A percentile compares a stretch with the other conserved stretches of the same genome.
These are phyloP conservation scores for Metschnikowia peoriensis DNA, from an alignment of 805 yeast genomes.

Conservation along the genomic window DNA sequence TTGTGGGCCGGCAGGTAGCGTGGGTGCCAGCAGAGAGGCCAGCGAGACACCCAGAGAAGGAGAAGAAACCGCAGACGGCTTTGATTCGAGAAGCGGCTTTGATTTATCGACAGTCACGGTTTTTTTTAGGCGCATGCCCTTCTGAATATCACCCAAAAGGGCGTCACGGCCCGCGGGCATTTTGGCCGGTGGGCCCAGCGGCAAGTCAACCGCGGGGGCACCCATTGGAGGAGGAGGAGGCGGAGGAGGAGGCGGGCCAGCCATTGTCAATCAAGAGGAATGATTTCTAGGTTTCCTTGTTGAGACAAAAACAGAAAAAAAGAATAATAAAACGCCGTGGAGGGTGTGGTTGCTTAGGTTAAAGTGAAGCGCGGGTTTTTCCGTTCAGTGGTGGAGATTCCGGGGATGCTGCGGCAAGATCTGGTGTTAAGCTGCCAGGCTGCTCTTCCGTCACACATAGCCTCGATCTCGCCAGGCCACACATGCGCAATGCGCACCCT, in stretches of 20 bases:
- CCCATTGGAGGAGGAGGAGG: slow-evolving; percentile 28
- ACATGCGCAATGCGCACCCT: no score
- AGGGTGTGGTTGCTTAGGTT: background rate
- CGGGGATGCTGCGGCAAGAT: no score
- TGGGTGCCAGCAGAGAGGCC: slow-evolving; percentile 22
- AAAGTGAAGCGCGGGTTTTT: background rate
- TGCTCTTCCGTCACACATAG: no score
- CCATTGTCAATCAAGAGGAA: slow-evolving; percentile 22
- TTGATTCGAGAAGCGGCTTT: slow-evolving; percentile 55
- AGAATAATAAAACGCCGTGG: no score
- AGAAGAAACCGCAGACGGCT: slow-evolving; percentile 6
- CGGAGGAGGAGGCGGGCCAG: slow-evolving; percentile 41
- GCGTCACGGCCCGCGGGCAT: slow-evolving; percentile 38
- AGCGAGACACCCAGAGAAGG: slow-evolving; percentile 11
- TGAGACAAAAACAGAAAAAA: background rate
- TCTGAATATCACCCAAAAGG: slow-evolving; percentile 78
- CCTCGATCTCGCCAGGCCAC: no score
- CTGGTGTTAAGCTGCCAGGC: no score
- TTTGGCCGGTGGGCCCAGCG: slow-evolving; percentile 22
- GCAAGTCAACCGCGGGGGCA: slow-evolving; percentile 19
- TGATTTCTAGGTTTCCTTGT: background rate
- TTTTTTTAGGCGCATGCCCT: slow-evolving; percentile 44
- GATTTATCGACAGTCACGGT: slow-evolving; percentile 46
- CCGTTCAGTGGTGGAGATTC: background rate
- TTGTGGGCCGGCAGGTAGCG: slow-evolving; percentile 38